Base-by-base conservation (phyloP, 2,329 filamentous ascomycete species). In the Orbilia oligospora region DNA sequence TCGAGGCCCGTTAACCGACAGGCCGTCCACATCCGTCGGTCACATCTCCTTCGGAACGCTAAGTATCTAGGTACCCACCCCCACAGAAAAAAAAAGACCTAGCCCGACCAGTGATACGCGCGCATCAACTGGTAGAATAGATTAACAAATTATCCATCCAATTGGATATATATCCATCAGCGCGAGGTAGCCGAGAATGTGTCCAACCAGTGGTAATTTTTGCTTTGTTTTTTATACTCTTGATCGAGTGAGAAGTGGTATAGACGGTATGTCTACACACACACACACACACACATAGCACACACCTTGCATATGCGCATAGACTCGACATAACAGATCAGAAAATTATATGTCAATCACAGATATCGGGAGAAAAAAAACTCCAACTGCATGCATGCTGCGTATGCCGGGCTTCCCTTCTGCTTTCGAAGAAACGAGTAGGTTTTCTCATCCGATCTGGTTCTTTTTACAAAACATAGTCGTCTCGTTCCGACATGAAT, bases 91-190 rank as follows among this genome's bases (percentile, higher is more conserved):
- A 3, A 5, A 44, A 44, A n/a, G 3, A 9, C 16, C 44, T 10
- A 20, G 44, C n/a, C 2, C 3, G 4, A 8, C 44, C 44, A 46
- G 44, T 20, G 44, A 46, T 46, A 20, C 44, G 20, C 16, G 18
- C 44, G 6, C 10, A 46, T 20, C n/a, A 20, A 18, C 38, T 41
- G 38, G 12, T 5, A 46, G 16, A 27, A 27, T 12, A 24, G 24
- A 51, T 14, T 51, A n/a, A 46, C 44, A 41, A 41, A 41, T 20
- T 51, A 48, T 51, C 48, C 53, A 30, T 55, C 53, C 30, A 58
- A 58, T 56, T 22, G 22, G 18, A 67, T 36, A 55, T 44, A 49
- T 53, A 33, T 67, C 63, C 63, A 41, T 30, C 14, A 27, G 16
- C 18, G 46, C 46, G 46, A 53, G 30, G 27, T 48, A 44, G 24